Evolutionary conservation across 371 early-diverging fungal species (phyloP).

Genomic region (Syncephalis plumigaleata): DNA sequence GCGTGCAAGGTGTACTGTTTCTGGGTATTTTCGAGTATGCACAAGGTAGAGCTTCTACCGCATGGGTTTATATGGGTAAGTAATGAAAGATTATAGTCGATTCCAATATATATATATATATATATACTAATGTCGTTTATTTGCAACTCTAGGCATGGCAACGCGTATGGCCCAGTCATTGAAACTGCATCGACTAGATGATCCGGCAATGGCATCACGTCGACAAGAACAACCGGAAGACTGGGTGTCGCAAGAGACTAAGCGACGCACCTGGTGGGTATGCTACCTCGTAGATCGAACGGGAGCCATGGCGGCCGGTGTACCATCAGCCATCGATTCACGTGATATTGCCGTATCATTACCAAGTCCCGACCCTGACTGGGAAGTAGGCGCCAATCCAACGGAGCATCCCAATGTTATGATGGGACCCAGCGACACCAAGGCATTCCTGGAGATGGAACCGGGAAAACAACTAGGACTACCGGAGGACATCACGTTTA

Average conservation of each 20-base stretch:
- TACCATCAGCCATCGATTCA: conserved; percentile 30
- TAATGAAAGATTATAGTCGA: too few relatives aligned
- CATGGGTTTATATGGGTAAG: conserved; percentile 21
- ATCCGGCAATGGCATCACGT: conserved; percentile 12
- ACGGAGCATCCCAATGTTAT: conserved; percentile 2
- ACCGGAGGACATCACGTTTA: conserved; percentile 1
- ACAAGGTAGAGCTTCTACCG: conserved; percentile 31
- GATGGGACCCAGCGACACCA: conserved; percentile 2
- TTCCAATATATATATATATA: too few relatives aligned
- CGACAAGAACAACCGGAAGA: conserved; percentile 20
- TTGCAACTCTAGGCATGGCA: conserved; percentile 35
- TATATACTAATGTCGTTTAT: too few relatives aligned
- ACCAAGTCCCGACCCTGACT: conserved; percentile 24
- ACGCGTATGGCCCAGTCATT: conserved; percentile 34
- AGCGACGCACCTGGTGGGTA: conserved; percentile 12
- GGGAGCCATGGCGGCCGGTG: conserved; percentile 26
- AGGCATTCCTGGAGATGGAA: not conserved
- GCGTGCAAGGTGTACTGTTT: conserved; percentile 25
- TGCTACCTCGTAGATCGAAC: conserved; percentile 4
- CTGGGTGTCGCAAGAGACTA: conserved; percentile 3
- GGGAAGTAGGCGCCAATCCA: conserved; percentile 11
- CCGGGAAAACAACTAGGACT: not conserved
- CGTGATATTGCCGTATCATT: conserved; percentile 28
- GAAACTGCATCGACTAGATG: conserved; percentile 23
- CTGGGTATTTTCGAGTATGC: conserved; percentile 34